Evolutionary conservation across 225 moss, liverwort and hornwort species (phyloP).

Genomic region (Pseudisothecium myosuroides): DNA sequence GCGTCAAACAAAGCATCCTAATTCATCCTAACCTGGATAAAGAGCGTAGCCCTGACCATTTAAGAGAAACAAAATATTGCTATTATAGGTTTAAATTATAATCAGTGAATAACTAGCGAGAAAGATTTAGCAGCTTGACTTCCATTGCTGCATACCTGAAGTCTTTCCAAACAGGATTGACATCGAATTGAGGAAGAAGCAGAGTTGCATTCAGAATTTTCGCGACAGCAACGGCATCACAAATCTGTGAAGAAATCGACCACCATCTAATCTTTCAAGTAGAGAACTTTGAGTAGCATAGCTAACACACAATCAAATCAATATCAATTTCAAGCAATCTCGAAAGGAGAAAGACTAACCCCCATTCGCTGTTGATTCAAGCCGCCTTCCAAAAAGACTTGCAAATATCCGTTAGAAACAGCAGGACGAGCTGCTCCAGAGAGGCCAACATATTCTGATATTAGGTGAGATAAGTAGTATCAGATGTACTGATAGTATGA

Average conservation of each 20-base stretch:
- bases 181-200: slow-evolving; percentile 78
- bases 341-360: slow-evolving; percentile 24
- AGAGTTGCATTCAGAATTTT: slow-evolving; percentile 81
- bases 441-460: neutral
- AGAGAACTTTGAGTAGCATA: neutral
- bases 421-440: slow-evolving; percentile 46
- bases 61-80: neutral
- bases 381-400: slow-evolving; percentile 94
- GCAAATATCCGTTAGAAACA: slow-evolving; percentile 63
- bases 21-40: neutral
- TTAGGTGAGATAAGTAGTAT: neutral
- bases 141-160: slow-evolving; percentile 39
- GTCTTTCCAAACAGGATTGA: slow-evolving; percentile 90
- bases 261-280: neutral
- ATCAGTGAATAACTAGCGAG: neutral
- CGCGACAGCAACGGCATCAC: slow-evolving; percentile 96
- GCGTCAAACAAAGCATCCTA: neutral
- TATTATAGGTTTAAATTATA: neutral
- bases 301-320: neutral
- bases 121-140: neutral
- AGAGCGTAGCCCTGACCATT: neutral
- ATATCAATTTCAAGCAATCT: neutral
- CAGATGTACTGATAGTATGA: neutral
- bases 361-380: slow-evolving; percentile 99
- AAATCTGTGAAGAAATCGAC: slow-evolving; percentile 36